Evolutionary conservation across 176 grass and related monocot species (phyloP).

Genomic region (Musa acuminata): DNA sequence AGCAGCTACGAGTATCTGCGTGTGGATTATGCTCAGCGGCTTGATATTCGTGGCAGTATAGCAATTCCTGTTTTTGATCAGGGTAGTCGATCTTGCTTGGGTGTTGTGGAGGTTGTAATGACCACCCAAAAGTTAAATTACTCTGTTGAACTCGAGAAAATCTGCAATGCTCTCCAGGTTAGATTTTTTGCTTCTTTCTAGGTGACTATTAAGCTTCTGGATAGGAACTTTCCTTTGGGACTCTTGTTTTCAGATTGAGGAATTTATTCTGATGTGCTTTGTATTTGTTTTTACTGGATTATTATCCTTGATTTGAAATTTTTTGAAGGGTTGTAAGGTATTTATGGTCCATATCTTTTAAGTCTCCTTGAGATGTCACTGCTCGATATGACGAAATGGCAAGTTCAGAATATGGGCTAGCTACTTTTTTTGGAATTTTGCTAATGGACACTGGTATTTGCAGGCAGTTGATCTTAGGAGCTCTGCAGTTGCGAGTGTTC

Average conservation of each 20-base stretch:
- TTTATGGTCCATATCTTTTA: too few relatives aligned
- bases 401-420: neutral
- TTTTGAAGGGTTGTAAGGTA: too few relatives aligned
- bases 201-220: neutral
- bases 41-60: slow-evolving; percentile 66
- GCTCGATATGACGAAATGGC: too few relatives aligned
- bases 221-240: neutral
- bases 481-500: slow-evolving; percentile 54
- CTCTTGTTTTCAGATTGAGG: neutral
- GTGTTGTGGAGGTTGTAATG: slow-evolving; percentile 86
- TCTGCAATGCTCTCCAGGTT: slow-evolving; percentile 83
- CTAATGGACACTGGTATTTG: slow-evolving; percentile 21
- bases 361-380: too few relatives aligned
- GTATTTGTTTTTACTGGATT: too few relatives aligned
- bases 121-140: slow-evolving; percentile 76
- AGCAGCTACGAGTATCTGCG: slow-evolving; percentile 65
- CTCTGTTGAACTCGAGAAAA: slow-evolving; percentile 61
- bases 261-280: neutral
- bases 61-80: slow-evolving; percentile 78
- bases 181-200: neutral
- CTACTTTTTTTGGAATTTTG: neutral
- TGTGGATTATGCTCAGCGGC: slow-evolving; percentile 38
- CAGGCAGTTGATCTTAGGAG: slow-evolving; percentile 90
- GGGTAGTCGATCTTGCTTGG: slow-evolving; percentile 46
- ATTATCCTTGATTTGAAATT: too few relatives aligned